These are phyloP conservation scores for Isabelozyma gotoi DNA, from an alignment of 805 yeast species.

Conservation along the genomic window DNA sequence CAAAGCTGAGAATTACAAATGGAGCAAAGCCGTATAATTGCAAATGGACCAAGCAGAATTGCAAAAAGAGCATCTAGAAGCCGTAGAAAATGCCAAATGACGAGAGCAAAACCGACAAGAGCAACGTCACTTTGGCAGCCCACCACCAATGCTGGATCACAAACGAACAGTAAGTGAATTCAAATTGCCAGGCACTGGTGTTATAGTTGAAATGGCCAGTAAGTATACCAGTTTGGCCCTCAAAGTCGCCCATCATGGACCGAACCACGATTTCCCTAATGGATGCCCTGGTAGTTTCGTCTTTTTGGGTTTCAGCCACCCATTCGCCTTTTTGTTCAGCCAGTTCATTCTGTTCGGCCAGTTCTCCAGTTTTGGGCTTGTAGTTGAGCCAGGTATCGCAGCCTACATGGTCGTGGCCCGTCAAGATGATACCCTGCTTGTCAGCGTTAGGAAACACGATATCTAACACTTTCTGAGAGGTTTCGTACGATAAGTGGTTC, in stretches of 20 bases:
- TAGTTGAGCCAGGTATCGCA: constrained; percentile 69
- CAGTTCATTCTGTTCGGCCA: constrained; percentile 11
- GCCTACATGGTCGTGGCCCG: constrained; percentile 97
- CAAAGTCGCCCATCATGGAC: constrained; percentile 95
- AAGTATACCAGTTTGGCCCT: constrained; percentile 84
- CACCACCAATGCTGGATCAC: constrained; percentile 94
- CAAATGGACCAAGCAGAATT: no score
- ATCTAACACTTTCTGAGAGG: constrained; percentile 66
- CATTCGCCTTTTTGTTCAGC: constrained; percentile 45
- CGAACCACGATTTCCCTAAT: constrained; percentile 81
- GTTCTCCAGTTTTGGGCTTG: constrained; percentile 1
- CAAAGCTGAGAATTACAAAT: no score
- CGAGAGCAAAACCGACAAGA: constrained; percentile 31
- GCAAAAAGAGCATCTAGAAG: no score
- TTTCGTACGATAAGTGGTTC: constrained; percentile 72
- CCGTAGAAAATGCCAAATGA: constrained; percentile 13
- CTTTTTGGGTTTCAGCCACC: constrained; percentile 53
- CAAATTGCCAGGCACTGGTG: constrained; percentile 58
- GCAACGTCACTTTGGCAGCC: constrained; percentile 61
- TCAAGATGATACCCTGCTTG: constrained; percentile 75
- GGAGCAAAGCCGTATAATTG: no score
- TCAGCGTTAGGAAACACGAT: constrained; percentile 62
- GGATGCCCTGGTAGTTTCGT: constrained; percentile 21
- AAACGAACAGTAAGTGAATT: constrained; percentile 76
- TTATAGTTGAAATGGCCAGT: constrained; percentile 62